Conservation (phyloP, 2,329 filamentous ascomycete genomes). For the Exophiala lecanii-corni region DNA sequence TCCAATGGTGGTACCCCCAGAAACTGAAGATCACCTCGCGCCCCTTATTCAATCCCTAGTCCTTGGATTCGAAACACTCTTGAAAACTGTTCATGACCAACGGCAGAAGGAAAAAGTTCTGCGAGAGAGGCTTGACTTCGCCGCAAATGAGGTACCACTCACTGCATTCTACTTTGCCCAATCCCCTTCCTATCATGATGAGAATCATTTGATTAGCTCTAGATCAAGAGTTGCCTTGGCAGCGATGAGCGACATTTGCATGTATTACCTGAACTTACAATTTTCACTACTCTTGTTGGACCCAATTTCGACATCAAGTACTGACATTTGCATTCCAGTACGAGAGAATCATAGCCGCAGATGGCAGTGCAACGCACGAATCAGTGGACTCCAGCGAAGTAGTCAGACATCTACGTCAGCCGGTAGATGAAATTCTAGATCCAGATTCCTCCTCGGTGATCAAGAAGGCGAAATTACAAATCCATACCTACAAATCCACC, state of each 20-base stretch:
- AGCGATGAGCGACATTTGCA: slow-evolving; percentile 59
- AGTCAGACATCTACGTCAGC: slow-evolving; percentile 21
- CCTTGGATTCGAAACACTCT: slow-evolving; percentile 14
- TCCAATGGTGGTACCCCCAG: slow-evolving; percentile 11
- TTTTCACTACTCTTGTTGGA: slow-evolving; percentile 19
- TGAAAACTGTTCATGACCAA: slow-evolving; percentile 8
- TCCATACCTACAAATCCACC: slow-evolving; percentile 15
- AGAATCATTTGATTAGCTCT: slow-evolving; percentile 65
- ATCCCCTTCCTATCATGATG: slow-evolving; percentile 24
- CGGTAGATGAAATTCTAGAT: slow-evolving; percentile 45
- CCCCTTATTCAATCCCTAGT: slow-evolving; percentile 13
- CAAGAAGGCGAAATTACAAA: slow-evolving; percentile 10
- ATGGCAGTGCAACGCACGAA: slow-evolving; percentile 13
- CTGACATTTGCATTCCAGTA: slow-evolving; percentile 30
- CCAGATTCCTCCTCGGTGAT: slow-evolving; percentile 30
- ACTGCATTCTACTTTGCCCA: background rate
- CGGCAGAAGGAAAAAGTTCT: slow-evolving; percentile 13
- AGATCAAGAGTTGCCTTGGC: slow-evolving; percentile 68
- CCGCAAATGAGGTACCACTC: slow-evolving; percentile 18
- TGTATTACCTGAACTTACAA: slow-evolving; percentile 49
- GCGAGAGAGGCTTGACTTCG: slow-evolving; percentile 16
- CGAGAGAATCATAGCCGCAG: slow-evolving; percentile 31
- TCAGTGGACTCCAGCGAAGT: slow-evolving; percentile 13
- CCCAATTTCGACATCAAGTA: too few species aligned
- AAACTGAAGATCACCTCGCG: slow-evolving; percentile 8